phyloP scores from a whole-genome alignment of 1,284 basidiomycete species.

The Earliella scabrosa region DNA sequence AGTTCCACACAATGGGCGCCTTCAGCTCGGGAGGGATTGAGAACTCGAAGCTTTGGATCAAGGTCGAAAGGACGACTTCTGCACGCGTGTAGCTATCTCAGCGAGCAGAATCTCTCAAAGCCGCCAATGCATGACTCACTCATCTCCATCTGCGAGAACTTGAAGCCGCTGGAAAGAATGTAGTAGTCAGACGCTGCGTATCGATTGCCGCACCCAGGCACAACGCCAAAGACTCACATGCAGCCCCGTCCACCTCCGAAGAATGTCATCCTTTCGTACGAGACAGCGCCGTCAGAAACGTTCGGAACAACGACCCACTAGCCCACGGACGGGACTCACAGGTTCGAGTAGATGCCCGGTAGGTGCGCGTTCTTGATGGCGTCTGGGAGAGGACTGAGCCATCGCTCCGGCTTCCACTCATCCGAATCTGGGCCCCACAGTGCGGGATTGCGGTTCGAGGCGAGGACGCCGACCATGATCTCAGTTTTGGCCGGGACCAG shows the following conservation, averaged over 20 bases:
- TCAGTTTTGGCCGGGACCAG: conserved; percentile 11
- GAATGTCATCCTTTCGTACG: conserved; percentile 41
- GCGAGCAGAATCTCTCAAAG: background rate
- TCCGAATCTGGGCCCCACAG: conserved; percentile 6
- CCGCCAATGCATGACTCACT: conserved; percentile 2
- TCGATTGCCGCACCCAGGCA: background rate
- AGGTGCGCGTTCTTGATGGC: conserved; percentile 6
- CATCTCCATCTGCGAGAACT: conserved; percentile 20
- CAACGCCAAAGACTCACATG: conserved; percentile 34
- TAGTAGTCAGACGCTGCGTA: background rate
- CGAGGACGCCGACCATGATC: conserved; percentile 15
- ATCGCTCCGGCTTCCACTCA: conserved; percentile 13
- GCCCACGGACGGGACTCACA: conserved; percentile 1
- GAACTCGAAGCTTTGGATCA: conserved; percentile 20
- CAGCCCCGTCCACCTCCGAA: conserved; percentile 34
- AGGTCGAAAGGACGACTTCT: conserved; percentile 24
- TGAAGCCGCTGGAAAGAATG: conserved; percentile 12
- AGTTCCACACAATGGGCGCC: conserved; percentile 23
- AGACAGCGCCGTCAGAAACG: too few relatives aligned
- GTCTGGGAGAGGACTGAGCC: conserved; percentile 4
- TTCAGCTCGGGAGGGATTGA: conserved; percentile 2
- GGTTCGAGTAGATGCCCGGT: conserved; percentile 9
- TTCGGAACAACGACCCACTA: too few relatives aligned
- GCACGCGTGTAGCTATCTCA: background rate
- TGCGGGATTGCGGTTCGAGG: conserved; percentile 5